A percentile compares a stretch with the other conserved stretches of the same genome.
These are phyloP conservation scores for Alternaria brassicae DNA, from an alignment of 2,329 filamentous ascomycete genomes.

Conservation along the genomic window DNA sequence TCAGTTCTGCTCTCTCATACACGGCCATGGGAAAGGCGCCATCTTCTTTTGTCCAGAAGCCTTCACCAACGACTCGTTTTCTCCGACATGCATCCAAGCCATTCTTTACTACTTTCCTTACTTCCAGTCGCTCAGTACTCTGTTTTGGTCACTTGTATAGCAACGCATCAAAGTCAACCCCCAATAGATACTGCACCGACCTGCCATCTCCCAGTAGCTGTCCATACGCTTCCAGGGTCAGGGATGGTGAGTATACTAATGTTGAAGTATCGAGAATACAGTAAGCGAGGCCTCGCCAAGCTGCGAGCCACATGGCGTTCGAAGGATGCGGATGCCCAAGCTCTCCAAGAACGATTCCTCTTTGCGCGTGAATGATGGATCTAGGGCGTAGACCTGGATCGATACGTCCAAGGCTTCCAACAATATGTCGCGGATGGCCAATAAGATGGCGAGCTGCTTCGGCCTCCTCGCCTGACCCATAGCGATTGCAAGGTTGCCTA, in stretches of 20 bases:
- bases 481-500: constrained; percentile 22
- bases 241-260: constrained; percentile 39
- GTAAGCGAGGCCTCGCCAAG: constrained; percentile 35
- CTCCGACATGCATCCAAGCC: constrained; percentile 22
- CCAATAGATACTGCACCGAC: constrained; percentile 28
- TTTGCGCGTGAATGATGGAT: constrained; percentile 38
- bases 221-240: constrained; percentile 35
- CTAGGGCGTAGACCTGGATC: constrained; percentile 38
- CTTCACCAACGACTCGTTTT: constrained; percentile 27
- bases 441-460: constrained; percentile 37
- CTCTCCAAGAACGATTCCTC: constrained; percentile 35
- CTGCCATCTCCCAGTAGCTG: constrained; percentile 6
- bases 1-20: constrained; percentile 19
- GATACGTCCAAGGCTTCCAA: background rate
- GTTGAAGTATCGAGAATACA: constrained; percentile 28
- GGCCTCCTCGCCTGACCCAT: constrained; percentile 34
- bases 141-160: constrained; percentile 39
- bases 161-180: constrained; percentile 41
- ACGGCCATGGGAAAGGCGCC: constrained; percentile 40
- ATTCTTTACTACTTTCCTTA: constrained; percentile 24
- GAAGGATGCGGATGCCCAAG: constrained; percentile 29
- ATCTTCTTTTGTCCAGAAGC: constrained; percentile 36
- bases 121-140: constrained; percentile 33
- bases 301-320: constrained; percentile 33
- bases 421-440: constrained; percentile 25